Conservation (phyloP, 2,329 filamentous ascomycete species). For the Fusarium xyrophilum region DNA sequence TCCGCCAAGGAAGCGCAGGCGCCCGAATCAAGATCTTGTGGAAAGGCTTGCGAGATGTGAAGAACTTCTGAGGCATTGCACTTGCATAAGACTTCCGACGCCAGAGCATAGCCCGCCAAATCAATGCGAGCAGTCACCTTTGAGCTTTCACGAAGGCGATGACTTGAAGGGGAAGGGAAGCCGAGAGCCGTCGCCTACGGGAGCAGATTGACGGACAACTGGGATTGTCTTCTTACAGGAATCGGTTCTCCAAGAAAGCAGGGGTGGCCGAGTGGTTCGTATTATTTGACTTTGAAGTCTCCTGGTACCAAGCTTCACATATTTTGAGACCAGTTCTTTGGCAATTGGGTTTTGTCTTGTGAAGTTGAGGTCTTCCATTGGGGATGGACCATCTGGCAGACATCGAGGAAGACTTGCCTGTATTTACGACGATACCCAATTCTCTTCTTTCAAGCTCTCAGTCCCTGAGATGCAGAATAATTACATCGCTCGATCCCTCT, state of each 20-base stretch:
- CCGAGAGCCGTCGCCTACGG: neutral
- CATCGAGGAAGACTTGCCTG: neutral
- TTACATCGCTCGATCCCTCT: neutral
- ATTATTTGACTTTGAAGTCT: neutral
- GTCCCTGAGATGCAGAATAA: too few species aligned
- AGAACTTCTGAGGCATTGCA: slow-evolving; percentile 38
- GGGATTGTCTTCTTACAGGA: accelerated
- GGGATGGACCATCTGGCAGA: neutral
- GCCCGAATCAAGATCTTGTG: slow-evolving; percentile 42
- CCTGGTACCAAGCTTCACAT: accelerated
- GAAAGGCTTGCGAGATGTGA: slow-evolving; percentile 19
- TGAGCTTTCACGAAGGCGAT: slow-evolving; percentile 6
- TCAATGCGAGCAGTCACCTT: slow-evolving; percentile 17
- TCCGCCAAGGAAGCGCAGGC: slow-evolving; percentile 41
- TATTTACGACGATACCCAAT: slow-evolving; percentile 17
- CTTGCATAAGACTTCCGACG: slow-evolving; percentile 28
- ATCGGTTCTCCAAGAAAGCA: neutral
- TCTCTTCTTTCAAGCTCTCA: neutral
- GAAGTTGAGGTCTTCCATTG: neutral
- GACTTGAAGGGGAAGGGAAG: slow-evolving; percentile 17
- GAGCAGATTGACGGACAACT: neutral
- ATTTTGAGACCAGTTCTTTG: accelerated
- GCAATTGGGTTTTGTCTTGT: neutral
- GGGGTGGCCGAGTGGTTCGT: accelerated
- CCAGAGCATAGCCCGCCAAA: slow-evolving; percentile 20